Base-by-base conservation (phyloP, 2,329 filamentous ascomycete genomes). In the Sporothrix curviconia region DNA sequence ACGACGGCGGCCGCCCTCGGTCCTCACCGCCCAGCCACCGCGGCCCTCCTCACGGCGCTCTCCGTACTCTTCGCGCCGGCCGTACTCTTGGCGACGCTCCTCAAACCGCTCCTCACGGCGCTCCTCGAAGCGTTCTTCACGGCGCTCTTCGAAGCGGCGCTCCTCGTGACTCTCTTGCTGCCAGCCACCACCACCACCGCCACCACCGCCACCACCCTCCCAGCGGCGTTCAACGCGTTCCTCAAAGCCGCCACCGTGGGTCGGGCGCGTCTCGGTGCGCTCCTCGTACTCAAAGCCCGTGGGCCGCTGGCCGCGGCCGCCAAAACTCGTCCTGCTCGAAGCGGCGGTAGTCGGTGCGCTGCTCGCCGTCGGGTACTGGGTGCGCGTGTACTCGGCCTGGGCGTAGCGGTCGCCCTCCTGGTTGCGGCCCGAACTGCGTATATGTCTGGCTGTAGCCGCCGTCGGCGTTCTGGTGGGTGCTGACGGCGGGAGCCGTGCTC, bases 381-480 rank as follows among this genome's bases (percentile, higher is more conserved):
- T 87, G 65, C 83, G 73, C 32, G 74, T 78, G 64, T 82, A 79
- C 66, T 85, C 72, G 11, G 84, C 82, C 66, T 86, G 79, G 7
- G 79, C 83, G 63, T 85, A 85, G 49, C 78, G 77, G 62, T 78
- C 72, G 19, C 76, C 77, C 51, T 61, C 60, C 39, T 64, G 53
- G 9, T 78, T 77, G 56, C 75, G 81, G 30, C 81, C n/a, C 83
- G 60, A 84, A 83, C 69, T 89, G 80, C 12, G 78, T 81, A 62
- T 82, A 78, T 6, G 76, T 80, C 65, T 85, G 77, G 4, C 77
- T 81, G 68, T 84, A 82, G 7, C 81, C 83, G 22, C 82, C 83
- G 57, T 87, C 81, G 7, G 80, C 71, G 39, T 78, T 65, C 34
- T 76, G 76, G 58, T 79, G 73, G 62, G 76, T 76, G 55, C 76